Evolutionary conservation across 2,329 filamentous ascomycete species (phyloP).

Genomic region (Malbranchea zuffiana): DNA sequence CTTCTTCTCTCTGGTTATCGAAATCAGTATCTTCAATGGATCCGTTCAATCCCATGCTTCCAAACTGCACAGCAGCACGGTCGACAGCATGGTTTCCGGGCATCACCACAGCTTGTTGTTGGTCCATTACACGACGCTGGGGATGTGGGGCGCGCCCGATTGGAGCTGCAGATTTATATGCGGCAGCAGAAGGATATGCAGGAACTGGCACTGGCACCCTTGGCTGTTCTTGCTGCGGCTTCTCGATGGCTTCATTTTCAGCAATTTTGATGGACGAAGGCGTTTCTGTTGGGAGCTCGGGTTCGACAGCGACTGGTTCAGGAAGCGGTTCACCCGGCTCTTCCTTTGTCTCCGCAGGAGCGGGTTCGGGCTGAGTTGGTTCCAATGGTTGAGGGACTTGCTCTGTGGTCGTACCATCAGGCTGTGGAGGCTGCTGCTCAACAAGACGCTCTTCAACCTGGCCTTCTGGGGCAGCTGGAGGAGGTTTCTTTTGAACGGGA

Average conservation of each 20-base stretch:
- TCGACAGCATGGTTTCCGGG: constrained; percentile 93
- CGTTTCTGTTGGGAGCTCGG: constrained; percentile 26
- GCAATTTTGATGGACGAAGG: constrained; percentile 27
- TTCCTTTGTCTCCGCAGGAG: constrained; percentile 28
- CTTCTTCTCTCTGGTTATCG: constrained; percentile 87
- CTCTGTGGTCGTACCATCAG: constrained; percentile 20
- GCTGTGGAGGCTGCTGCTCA: constrained; percentile 11
- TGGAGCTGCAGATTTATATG: constrained; percentile 56
- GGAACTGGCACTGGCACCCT: constrained; percentile 45
- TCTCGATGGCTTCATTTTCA: constrained; percentile 54
- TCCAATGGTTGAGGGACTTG: constrained; percentile 31
- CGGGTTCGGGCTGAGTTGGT: constrained; percentile 17
- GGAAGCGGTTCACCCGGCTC: constrained; percentile 36
- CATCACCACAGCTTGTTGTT: constrained; percentile 97
- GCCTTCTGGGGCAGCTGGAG: constrained; percentile 28
- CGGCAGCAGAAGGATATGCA: constrained; percentile 44
- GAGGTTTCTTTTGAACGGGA: constrained; percentile 40
- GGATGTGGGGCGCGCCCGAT: constrained; percentile 66
- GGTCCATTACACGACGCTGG: constrained; percentile 78
- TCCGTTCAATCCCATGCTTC: constrained; percentile 81
- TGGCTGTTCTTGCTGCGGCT: constrained; percentile 73
- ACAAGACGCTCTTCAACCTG: constrained; percentile 13
- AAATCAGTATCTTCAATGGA: constrained; percentile 63
- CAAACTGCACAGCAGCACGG: constrained; percentile 86
- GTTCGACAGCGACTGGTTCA: constrained; percentile 30